These are phyloP conservation scores for Pseudotulostoma volvatum DNA, from an alignment of 495 filamentous ascomycete genomes.

Conservation along the genomic window DNA sequence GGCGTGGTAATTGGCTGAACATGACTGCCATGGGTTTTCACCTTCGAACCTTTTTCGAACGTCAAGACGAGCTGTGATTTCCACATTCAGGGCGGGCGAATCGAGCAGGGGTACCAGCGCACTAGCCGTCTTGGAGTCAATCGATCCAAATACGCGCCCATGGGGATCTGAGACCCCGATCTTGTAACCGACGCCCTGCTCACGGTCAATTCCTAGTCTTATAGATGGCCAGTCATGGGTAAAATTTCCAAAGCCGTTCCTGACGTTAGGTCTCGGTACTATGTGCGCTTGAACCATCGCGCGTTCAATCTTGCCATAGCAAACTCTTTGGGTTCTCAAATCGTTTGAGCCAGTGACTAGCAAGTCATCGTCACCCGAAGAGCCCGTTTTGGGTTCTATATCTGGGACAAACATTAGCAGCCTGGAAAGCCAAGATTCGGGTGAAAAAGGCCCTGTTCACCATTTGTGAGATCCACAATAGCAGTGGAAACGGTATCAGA, in stretches of 20 bases:
- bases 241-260: slow-evolving; percentile 25
- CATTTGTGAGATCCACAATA: slow-evolving; percentile 52
- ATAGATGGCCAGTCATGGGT: slow-evolving; percentile 49
- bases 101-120: slow-evolving; percentile 60
- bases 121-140: slow-evolving; percentile 51
- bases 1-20: slow-evolving; percentile 36
- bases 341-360: slow-evolving; percentile 28
- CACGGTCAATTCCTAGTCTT: slow-evolving; percentile 47
- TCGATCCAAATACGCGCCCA: slow-evolving; percentile 52
- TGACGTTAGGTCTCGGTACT: slow-evolving; percentile 48
- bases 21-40: slow-evolving; percentile 40
- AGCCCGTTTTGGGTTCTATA: too few relatives aligned
- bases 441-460: slow-evolving; percentile 15
- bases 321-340: slow-evolving; percentile 47
- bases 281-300: slow-evolving; percentile 49
- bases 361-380: slow-evolving; percentile 26
- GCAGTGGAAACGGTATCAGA: slow-evolving; percentile 9
- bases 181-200: slow-evolving; percentile 32
- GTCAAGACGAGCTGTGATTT: slow-evolving; percentile 50
- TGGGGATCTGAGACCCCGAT: slow-evolving; percentile 57
- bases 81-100: slow-evolving; percentile 36
- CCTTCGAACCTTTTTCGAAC: slow-evolving; percentile 35
- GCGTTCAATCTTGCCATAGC: slow-evolving; percentile 64
- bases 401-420: slow-evolving; percentile 10
- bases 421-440: too few relatives aligned